Evolutionary conservation across 129 eudicot species (phyloP).

Genomic region (Pulicaria dysenterica): DNA sequence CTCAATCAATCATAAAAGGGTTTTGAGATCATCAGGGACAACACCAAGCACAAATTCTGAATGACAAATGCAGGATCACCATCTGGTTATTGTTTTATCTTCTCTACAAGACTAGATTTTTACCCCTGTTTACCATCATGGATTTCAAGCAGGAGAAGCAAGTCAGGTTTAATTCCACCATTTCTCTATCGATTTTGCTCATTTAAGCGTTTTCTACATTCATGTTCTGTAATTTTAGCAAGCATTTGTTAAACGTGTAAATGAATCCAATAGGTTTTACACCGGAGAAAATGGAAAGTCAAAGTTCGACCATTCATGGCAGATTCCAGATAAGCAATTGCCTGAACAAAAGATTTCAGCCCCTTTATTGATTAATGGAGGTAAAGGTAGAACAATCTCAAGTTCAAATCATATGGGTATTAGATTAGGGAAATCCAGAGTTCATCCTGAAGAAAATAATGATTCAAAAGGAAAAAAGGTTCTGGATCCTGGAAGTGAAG

Average conservation of each 20-base stretch:
- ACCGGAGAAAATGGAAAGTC: slow-evolving; percentile 50
- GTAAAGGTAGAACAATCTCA: slow-evolving; percentile 31
- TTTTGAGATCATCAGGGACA: not conserved
- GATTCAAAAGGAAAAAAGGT: slow-evolving; percentile 44
- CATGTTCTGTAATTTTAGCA: not conserved
- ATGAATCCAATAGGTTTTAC: slow-evolving; percentile 53
- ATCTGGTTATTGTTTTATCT: slow-evolving; percentile 25
- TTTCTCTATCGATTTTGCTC: not conserved
- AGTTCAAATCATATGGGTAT: slow-evolving; percentile 27
- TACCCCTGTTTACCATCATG: slow-evolving; percentile 43
- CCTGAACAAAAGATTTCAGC: slow-evolving; percentile 49
- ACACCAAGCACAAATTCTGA: slow-evolving; percentile 11
- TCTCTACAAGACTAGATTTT: slow-evolving; percentile 13
- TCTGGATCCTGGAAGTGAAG: slow-evolving; percentile 84
- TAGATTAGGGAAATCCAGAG: slow-evolving; percentile 52
- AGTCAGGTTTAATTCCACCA: slow-evolving; percentile 51
- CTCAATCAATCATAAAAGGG: slow-evolving; percentile 16
- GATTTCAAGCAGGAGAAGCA: slow-evolving; percentile 58
- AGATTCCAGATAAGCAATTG: slow-evolving; percentile 42
- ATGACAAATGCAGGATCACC: slow-evolving; percentile 29
- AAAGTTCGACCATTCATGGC: slow-evolving; percentile 54
- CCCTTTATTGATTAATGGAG: slow-evolving; percentile 41
- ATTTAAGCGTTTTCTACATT: slow-evolving; percentile 3
- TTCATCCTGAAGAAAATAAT: slow-evolving; percentile 53
- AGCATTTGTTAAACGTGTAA: not conserved